These are phyloP conservation scores for Polyplosphaeria fusca DNA, from an alignment of 495 filamentous ascomycete genomes.

Conservation along the genomic window DNA sequence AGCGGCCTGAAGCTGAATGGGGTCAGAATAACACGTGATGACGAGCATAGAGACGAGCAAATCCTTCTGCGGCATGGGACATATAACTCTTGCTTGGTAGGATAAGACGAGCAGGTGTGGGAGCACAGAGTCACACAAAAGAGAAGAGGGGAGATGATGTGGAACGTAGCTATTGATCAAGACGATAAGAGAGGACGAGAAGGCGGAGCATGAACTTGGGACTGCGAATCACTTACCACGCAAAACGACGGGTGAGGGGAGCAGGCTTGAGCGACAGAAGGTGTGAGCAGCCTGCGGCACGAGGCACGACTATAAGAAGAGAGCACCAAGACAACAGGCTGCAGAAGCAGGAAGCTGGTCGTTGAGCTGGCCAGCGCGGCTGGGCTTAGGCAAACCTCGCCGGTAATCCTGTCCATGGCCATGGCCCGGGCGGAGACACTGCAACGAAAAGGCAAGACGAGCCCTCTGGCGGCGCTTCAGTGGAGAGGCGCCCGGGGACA, in stretches of 20 bases:
- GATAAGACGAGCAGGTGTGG: conserved; percentile 1
- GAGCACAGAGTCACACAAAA: conserved; percentile 7
- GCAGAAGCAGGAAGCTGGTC: conserved; percentile 16
- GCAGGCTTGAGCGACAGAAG: conserved; percentile 12
- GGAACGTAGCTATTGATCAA: not conserved
- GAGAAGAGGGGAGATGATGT: not conserved
- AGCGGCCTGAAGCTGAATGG: conserved; percentile 9
- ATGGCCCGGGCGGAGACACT: conserved; percentile 15
- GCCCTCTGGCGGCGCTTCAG: not conserved
- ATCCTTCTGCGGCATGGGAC: not conserved
- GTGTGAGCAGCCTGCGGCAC: conserved; percentile 2
- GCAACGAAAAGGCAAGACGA: conserved; percentile 14
- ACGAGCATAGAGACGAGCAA: not conserved
- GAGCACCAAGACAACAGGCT: conserved; percentile 14
- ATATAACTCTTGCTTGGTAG: conserved; percentile 4
- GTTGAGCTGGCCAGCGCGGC: conserved; percentile 21
- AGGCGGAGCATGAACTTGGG: not conserved
- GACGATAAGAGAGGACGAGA: not conserved
- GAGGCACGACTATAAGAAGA: conserved; percentile 25
- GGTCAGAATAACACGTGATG: conserved; percentile 24
- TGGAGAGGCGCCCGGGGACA: not conserved
- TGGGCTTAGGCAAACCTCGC: conserved; percentile 7
- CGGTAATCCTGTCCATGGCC: conserved; percentile 4
- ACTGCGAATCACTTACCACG: conserved; percentile 15
- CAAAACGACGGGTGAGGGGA: conserved; percentile 20